A percentile compares a stretch with the other conserved stretches of the same genome.
Conservation (phyloP, 768 basidiomycete genomes). For the Boletus tomentosulus region DNA sequence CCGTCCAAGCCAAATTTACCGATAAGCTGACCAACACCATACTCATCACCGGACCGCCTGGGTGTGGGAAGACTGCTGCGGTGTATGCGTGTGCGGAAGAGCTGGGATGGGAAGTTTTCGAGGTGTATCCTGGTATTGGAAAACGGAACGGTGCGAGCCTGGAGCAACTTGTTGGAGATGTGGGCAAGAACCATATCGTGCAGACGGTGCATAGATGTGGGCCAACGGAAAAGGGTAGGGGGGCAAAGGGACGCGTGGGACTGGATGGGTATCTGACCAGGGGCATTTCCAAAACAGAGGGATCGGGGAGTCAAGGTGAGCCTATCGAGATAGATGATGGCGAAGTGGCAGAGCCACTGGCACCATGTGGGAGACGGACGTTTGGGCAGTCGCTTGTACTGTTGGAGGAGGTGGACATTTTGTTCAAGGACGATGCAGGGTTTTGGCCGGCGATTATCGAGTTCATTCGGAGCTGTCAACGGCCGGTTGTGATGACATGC, state of each 20-base stretch:
- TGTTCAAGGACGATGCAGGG: conserved; percentile 80
- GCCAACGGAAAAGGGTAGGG: conserved; percentile 2
- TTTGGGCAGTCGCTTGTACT: conserved; percentile 85
- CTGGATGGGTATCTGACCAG: conserved; percentile 17
- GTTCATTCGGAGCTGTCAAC: conserved; percentile 76
- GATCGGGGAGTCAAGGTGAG: conserved; percentile 14
- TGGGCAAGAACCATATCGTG: conserved; percentile 89
- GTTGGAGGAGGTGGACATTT: conserved; percentile 91
- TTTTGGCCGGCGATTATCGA: conserved; percentile 83
- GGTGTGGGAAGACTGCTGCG: conserved; percentile 86
- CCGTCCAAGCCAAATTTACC: conserved; percentile 28
- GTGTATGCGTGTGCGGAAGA: conserved; percentile 94
- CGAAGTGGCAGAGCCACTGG: background rate
- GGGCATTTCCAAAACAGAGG: conserved; percentile 3
- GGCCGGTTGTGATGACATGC: conserved; percentile 93
- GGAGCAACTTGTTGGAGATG: conserved; percentile 81
- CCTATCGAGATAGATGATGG: conserved; percentile 23
- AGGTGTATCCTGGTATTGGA: conserved; percentile 95
- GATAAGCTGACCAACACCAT: conserved; percentile 78
- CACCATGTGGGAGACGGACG: conserved; percentile 15
- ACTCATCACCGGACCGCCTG: conserved; percentile 76
- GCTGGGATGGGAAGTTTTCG: conserved; percentile 93
- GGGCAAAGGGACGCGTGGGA: conserved; percentile 8
- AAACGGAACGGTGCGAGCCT: conserved; percentile 77
- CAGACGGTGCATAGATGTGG: conserved; percentile 27